These are phyloP conservation scores for Paramecium sonneborni DNA, from an alignment of 73 alveolate genomes.

Conservation along the genomic window DNA sequence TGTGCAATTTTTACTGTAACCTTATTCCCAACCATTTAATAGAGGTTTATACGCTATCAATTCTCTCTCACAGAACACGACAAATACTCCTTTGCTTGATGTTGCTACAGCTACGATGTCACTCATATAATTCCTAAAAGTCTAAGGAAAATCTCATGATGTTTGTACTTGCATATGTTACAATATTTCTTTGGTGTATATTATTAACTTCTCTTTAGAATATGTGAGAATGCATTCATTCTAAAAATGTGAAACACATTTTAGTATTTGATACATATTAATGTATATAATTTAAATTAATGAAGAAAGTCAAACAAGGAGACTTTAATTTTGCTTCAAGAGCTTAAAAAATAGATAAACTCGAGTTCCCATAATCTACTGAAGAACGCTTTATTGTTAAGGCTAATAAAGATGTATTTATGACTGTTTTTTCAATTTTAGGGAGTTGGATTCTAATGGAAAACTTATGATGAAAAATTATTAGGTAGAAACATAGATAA, in stretches of 20 bases:
- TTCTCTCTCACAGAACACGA: conserved; percentile 47
- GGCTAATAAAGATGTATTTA: conserved; percentile 38
- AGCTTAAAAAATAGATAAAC: conserved; percentile 26
- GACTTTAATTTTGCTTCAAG: conserved; percentile 44
- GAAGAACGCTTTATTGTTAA: conserved; percentile 13
- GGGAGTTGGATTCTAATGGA: conserved; percentile 57
- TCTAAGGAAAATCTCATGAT: background rate
- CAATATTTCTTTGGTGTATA: conserved; percentile 26
- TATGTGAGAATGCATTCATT: conserved; percentile 30
- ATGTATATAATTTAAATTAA: background rate
- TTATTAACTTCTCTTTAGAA: conserved; percentile 48
- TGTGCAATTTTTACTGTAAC: conserved; percentile 40
- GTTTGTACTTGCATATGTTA: conserved; percentile 11
- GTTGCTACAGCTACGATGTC: conserved; percentile 55
- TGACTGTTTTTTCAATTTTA: background rate
- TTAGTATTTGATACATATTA: conserved; percentile 44
- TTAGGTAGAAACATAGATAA: background rate
- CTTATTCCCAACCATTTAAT: background rate
- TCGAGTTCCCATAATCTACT: conserved; percentile 15
- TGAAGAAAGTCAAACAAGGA: background rate
- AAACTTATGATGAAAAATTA: background rate
- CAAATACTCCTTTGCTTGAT: conserved; percentile 49
- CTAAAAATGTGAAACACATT: conserved; percentile 49
- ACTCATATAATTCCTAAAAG: conserved; percentile 40
- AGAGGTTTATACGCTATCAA: conserved; percentile 43